Conservation (phyloP, 768 basidiomycete species). For the Dioszegia crocea region DNA sequence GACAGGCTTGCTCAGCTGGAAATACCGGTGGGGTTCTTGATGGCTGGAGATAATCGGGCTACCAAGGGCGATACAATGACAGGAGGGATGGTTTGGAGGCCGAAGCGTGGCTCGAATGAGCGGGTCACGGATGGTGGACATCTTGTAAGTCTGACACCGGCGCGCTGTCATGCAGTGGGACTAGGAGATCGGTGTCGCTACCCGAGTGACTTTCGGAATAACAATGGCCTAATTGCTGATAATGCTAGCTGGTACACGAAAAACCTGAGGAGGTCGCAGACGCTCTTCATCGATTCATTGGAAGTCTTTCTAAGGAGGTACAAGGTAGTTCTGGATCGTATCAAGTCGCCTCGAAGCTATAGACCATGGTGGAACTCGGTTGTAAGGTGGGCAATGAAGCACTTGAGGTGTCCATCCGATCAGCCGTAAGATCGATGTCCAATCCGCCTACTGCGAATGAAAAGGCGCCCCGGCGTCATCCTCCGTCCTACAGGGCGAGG, state of each 20-base stretch:
- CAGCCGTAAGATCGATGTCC: no score
- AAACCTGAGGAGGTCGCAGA: constrained; percentile 33
- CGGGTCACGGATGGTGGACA: constrained; percentile 33
- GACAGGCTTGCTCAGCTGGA: constrained; percentile 26
- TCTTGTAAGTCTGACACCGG: constrained; percentile 29
- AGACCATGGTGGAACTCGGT: neutral
- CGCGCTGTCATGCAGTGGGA: no score
- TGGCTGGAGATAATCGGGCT: constrained; percentile 31
- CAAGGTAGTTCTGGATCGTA: neutral
- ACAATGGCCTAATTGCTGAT: no score
- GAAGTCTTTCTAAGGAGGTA: constrained; percentile 7
- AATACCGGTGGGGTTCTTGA: constrained; percentile 33
- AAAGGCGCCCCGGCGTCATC: no score
- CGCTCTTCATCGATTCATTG: constrained; percentile 29
- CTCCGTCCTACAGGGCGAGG: no score
- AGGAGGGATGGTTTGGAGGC: constrained; percentile 29
- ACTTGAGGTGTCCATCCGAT: no score
- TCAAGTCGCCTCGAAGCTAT: constrained; percentile 3
- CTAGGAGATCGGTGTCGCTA: no score
- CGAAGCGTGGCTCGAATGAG: constrained; percentile 23
- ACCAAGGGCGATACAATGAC: constrained; percentile 25
- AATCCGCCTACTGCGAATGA: no score
- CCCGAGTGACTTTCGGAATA: no score
- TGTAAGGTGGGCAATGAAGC: no score
- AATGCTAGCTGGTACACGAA: constrained; percentile 34